Conservation (phyloP, 257 asterid species). For the Linderniella brevidens region DNA sequence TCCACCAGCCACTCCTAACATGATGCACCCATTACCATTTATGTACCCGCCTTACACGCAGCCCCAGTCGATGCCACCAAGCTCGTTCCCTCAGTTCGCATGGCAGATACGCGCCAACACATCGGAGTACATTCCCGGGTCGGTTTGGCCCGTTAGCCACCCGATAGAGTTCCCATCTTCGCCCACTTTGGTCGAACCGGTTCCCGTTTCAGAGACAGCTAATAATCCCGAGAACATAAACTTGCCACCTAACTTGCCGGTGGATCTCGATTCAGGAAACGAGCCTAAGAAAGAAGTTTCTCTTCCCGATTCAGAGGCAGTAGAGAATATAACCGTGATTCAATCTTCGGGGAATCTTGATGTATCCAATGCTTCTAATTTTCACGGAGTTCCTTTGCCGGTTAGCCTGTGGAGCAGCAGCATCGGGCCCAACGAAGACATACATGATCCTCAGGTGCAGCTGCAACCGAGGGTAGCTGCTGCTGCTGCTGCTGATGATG, state of each 20-base stretch:
- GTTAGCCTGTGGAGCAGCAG: conserved; percentile 19
- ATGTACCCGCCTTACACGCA: conserved; percentile 74
- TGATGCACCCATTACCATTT: conserved; percentile 76
- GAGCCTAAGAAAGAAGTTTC: conserved; percentile 45
- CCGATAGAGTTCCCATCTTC: conserved; percentile 46
- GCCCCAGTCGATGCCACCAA: conserved; percentile 48
- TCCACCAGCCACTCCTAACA: conserved; percentile 80
- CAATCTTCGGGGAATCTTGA: conserved; percentile 24
- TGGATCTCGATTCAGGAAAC: conserved; percentile 41
- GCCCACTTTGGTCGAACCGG: conserved; percentile 47
- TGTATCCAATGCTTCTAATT: conserved; percentile 20
- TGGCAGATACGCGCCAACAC: conserved; percentile 58
- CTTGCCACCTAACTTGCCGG: conserved; percentile 35
- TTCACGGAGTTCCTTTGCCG: conserved; percentile 21
- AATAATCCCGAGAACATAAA: conserved; percentile 29
- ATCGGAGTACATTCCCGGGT: conserved; percentile 45
- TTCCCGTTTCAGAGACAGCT: conserved; percentile 23
- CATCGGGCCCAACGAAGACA: conserved; percentile 27
- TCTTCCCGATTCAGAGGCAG: conserved; percentile 40
- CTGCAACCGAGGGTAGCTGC: no score
- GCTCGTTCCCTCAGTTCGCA: conserved; percentile 58
- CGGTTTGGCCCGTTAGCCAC: conserved; percentile 70
- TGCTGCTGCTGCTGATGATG: conserved; percentile 19
- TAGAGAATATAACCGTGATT: conserved; percentile 25
- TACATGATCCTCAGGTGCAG: conserved; percentile 17